Evolutionary conservation across 75 land plant species (phyloP).

Genomic region (Pinus albicaulis): DNA sequence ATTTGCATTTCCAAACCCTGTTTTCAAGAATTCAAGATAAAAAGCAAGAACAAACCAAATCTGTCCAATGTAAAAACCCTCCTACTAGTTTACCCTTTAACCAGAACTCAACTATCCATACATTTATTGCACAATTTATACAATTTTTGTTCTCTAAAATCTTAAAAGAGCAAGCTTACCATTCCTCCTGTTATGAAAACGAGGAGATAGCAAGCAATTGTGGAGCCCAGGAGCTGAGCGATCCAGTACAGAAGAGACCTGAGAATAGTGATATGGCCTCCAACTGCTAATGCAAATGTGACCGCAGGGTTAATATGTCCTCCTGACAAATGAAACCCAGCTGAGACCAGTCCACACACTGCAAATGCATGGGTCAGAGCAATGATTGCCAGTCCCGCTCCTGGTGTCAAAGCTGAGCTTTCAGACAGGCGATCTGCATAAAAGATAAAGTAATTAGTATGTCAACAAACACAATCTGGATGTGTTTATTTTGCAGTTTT

Average conservation of each 20-base stretch:
- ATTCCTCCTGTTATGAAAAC: constrained; percentile 43
- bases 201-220: constrained; percentile 57
- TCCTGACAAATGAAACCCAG: constrained; percentile 48
- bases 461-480: not conserved
- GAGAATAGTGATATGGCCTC: constrained; percentile 68
- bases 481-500: not conserved
- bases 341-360: constrained; percentile 14
- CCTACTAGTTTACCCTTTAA: too few species aligned
- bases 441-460: not conserved
- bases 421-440: not conserved
- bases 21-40: too few species aligned
- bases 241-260: constrained; percentile 55
- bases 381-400: constrained; percentile 18
- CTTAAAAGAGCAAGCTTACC: not conserved
- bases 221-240: constrained; percentile 55
- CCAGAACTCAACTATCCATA: too few species aligned
- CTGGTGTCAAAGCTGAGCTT: constrained; percentile 16
- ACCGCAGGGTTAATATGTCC: constrained; percentile 85
- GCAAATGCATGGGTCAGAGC: constrained; percentile 46
- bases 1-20: too few species aligned
- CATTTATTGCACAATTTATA: too few species aligned
- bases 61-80: too few species aligned
- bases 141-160: too few species aligned
- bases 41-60: too few species aligned
- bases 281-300: constrained; percentile 63